Evolutionary conservation across 2,329 filamentous ascomycete species (phyloP).

Genomic region (Neofusicoccum sp.): DNA sequence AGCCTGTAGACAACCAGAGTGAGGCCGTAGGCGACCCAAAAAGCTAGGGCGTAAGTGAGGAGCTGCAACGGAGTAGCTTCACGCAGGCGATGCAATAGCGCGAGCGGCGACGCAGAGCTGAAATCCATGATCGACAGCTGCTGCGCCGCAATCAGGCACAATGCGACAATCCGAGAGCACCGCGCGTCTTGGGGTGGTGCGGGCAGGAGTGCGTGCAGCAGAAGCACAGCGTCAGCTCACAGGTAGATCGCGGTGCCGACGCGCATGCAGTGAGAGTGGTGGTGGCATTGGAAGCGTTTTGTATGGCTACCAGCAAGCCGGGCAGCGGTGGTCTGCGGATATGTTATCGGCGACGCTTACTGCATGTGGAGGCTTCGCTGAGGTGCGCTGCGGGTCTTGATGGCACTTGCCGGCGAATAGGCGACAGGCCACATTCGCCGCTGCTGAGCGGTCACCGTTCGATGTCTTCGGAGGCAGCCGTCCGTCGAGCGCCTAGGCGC

Average conservation of each 20-base stretch:
- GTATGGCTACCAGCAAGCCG: not conserved
- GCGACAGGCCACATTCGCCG: not conserved
- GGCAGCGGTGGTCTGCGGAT: not conserved
- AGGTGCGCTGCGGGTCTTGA: not conserved
- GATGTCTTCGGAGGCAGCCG: not conserved
- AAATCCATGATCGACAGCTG: not conserved
- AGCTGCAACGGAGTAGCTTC: not conserved
- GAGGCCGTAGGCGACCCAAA: not conserved
- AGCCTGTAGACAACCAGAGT: not conserved
- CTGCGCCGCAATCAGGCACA: not conserved
- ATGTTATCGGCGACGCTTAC: conserved; percentile 3
- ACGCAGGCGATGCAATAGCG: not conserved
- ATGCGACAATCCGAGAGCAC: not conserved
- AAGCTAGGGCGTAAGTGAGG: not conserved
- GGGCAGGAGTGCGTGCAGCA: not conserved
- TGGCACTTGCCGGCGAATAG: conserved; percentile 1
- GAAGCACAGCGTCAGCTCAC: not conserved
- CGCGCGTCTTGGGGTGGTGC: not conserved
- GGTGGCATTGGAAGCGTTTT: not conserved
- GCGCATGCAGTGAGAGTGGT: not conserved
- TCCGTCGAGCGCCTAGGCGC: too few species aligned
- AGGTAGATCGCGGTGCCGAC: too few species aligned
- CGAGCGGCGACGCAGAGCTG: not conserved
- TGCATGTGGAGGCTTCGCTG: conserved; percentile 5
- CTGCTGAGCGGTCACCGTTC: not conserved